These are phyloP conservation scores for Neurospora sp. DNA, from an alignment of 495 filamentous ascomycete species.

Conservation along the genomic window DNA sequence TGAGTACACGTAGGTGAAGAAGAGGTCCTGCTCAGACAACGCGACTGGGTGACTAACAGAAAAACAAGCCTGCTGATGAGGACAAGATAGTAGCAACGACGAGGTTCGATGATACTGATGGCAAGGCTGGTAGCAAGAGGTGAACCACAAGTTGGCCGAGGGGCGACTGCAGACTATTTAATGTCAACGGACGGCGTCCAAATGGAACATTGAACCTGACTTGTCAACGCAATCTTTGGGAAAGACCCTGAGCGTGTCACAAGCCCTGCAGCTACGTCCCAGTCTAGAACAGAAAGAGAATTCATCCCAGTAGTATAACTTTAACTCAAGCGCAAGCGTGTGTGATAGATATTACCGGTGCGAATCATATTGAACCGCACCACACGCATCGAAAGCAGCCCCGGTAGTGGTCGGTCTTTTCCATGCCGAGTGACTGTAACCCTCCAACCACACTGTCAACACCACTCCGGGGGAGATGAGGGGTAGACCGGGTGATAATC, in stretches of 20 bases:
- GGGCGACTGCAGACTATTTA: neutral
- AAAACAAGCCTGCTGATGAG: neutral
- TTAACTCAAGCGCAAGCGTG: neutral
- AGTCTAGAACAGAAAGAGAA: neutral
- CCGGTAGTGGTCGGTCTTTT: slow-evolving; percentile 9
- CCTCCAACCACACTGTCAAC: neutral
- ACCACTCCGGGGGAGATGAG: slow-evolving; percentile 8
- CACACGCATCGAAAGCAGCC: neutral
- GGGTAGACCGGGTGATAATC: slow-evolving; percentile 9
- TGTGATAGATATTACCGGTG: neutral
- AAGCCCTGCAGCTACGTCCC: neutral
- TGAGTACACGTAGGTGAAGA: neutral
- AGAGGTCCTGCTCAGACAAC: neutral
- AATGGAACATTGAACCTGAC: neutral
- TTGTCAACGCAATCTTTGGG: neutral
- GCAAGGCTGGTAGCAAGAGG: neutral
- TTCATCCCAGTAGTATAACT: neutral
- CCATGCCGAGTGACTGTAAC: slow-evolving; percentile 6
- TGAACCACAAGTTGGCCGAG: neutral
- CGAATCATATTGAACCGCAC: slow-evolving; percentile 7
- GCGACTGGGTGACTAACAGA: neutral
- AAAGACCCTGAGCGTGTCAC: neutral
- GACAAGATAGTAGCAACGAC: too few relatives aligned
- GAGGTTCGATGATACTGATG: neutral
- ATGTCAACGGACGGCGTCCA: neutral